phyloP scores from a whole-genome alignment of 768 basidiomycete species.

The Termitomyces titanicus region DNA sequence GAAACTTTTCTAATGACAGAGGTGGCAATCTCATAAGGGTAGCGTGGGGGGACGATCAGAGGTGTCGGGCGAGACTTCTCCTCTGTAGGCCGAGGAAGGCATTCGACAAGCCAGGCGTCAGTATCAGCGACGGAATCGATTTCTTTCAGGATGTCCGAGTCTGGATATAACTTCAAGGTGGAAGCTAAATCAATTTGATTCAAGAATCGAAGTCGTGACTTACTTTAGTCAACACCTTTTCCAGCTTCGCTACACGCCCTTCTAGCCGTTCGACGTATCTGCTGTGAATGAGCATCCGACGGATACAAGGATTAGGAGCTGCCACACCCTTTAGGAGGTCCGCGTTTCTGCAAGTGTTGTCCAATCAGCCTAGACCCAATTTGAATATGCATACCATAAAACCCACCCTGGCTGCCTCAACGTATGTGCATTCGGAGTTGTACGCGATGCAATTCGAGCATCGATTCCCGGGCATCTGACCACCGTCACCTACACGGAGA shows the following conservation, averaged over 20 bases:
- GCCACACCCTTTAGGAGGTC: constrained; percentile 59
- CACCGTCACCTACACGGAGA: constrained; percentile 55
- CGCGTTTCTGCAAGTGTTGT: constrained; percentile 39
- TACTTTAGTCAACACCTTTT: constrained; percentile 48
- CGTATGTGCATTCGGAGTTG: constrained; percentile 63
- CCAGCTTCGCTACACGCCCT: constrained; percentile 56
- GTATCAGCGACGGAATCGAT: constrained; percentile 31
- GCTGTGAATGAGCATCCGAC: not conserved
- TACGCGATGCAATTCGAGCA: constrained; percentile 70
- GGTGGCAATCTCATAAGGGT: constrained; percentile 27
- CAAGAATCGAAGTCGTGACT: not conserved
- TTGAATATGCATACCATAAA: not conserved
- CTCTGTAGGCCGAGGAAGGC: not conserved
- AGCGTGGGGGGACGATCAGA: not conserved
- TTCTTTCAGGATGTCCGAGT: constrained; percentile 57
- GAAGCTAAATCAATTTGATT: not conserved
- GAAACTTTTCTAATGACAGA: constrained; percentile 29
- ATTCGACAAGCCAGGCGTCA: constrained; percentile 11
- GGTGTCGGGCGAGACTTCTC: not conserved
- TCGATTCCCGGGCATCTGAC: constrained; percentile 59
- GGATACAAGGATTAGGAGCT: not conserved
- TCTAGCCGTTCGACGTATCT: constrained; percentile 64
- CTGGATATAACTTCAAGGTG: constrained; percentile 53
- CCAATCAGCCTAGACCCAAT: not conserved
- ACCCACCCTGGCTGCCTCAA: constrained; percentile 64